Conservation (phyloP, 441 rosid species). For the Gossypium aridum region DNA sequence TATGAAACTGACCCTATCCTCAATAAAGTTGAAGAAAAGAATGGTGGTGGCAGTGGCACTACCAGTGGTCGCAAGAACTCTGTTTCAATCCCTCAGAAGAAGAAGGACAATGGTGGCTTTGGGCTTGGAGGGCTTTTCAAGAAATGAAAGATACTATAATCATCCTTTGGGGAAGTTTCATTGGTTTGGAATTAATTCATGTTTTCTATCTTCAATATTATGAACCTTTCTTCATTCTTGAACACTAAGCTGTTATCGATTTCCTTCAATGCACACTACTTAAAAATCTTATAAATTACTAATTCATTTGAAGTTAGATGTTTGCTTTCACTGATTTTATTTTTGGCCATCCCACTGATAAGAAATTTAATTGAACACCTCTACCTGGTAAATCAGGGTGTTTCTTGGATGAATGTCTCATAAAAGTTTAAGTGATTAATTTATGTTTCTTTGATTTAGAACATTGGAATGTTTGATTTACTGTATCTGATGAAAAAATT, state of each 20-base stretch:
- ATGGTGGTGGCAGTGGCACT: constrained; percentile 11
- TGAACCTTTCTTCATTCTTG: constrained; percentile 14
- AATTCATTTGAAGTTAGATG: neutral
- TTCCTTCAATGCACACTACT: constrained; percentile 12
- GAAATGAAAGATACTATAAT: constrained; percentile 24
- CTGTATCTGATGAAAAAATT: neutral
- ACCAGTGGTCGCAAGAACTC: constrained; percentile 34
- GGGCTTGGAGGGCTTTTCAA: constrained; percentile 42
- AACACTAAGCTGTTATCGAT: constrained; percentile 10
- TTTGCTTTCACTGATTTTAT: neutral
- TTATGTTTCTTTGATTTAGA: too few species aligned
- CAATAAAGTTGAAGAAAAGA: constrained; percentile 44
- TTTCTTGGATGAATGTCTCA: too few species aligned
- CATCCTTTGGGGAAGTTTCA: neutral
- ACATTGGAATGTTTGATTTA: neutral
- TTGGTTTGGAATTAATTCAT: neutral
- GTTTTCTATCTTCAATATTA: neutral
- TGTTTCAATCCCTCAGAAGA: constrained; percentile 48
- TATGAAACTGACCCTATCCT: constrained; percentile 63
- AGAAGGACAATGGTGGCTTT: constrained; percentile 33
- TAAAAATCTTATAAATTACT: neutral
- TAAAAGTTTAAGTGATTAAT: too few species aligned
- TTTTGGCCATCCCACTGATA: neutral
- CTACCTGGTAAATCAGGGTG: too few species aligned
- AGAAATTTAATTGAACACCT: neutral